Evolutionary conservation across 805 yeast species (phyloP), one percentile per base, ranked within the genome.

Genomic region (Crinitomyces ghanaensis): DNA sequence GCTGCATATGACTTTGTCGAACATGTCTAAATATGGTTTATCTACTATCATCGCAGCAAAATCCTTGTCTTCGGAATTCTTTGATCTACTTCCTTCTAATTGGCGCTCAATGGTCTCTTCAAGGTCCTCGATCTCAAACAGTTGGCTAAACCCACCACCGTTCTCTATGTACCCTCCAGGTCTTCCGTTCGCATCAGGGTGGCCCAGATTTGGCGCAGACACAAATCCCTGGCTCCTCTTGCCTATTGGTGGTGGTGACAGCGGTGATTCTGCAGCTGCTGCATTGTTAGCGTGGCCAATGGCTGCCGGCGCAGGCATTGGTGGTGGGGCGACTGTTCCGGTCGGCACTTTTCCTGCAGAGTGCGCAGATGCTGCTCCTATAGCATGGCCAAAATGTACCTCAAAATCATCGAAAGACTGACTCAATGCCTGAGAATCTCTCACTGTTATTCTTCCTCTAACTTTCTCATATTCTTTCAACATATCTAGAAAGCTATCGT

Each of bases 1-100:
- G 64, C 3, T 83, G 66, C 5, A 79, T n/a, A n/a, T 59, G 26
- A 79, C 48, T 42, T 72, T 68, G 19, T 74, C 65, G 43, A 79
- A 65, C 41, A 74, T 65, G 33, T 67, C 69, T 40, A 71, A 57
- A 49, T 77, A 82, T 6, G 76, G 56, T 15, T 36, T 28, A 13
- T 35, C 20, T 8, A 24, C 3, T 71, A 62, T 34, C n/a, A 62
- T 26, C 8, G 29, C 15, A 5, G 36, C 28, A 15, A 36, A 26
- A 12, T 24, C 29, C 5, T n/a, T 12, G 11, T n/a, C n/a, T n/a
- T n/a, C 23, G 16, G 17, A 20, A 18, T 8, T 31, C 21, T 14
- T 35, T 11, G 14, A 24, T 15, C 25, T 34, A 28, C 17, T 29
- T 33, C 22, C n/a, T n/a, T n/a, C n/a, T n/a, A 43, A 14, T 7